Evolutionary conservation across 2,329 filamentous ascomycete species (phyloP), one percentile per base, ranked within the genome.

Genomic region (Penicillium sp.): DNA sequence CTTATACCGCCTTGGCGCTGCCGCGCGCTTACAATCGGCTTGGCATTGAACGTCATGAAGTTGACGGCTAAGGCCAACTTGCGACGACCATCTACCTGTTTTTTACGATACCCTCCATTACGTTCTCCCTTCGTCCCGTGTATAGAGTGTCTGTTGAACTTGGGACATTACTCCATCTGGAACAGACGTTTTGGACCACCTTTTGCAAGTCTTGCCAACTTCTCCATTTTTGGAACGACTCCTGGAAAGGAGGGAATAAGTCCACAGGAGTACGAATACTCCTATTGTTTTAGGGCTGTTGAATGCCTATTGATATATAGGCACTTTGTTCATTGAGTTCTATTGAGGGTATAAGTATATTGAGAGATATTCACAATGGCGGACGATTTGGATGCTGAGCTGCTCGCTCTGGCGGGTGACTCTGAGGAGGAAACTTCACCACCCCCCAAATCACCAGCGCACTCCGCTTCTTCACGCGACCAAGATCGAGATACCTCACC

Each of bases 341-440:
- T 21, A 50, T 42, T 42, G n/a, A 47, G 17, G 27, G 42, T 47
- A 54, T 48, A 48, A 35, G 29, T 48, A 27, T 35, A 37, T 55
- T 58, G 41, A 42, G 33, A 56, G 58, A 35, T 31, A 67, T 67
- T 70, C 63, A 82, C 64, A 69, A 96, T 96, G 92, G 89, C 90
- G 56, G 90, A 75, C 58, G 73, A 93, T 72, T 84, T 97, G 66
- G 93, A 97, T 73, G 92, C 93, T 69, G 93, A 97, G 80, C 87
- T 97, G 65, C 88, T 97, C 64, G 93, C 91, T 71, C 87, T 97
- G 64, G 94, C 93, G 54, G 94, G 90, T 66, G 89, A 81, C 67
- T 81, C 79, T 50, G 80, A 82, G 62, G 81, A 82, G 61, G 82
- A 84, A 64, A 73, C 76, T 55, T 73, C 85, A 60, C 80, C 82